Conservation (phyloP, 768 basidiomycete genomes). For the Termitomyces sp. region DNA sequence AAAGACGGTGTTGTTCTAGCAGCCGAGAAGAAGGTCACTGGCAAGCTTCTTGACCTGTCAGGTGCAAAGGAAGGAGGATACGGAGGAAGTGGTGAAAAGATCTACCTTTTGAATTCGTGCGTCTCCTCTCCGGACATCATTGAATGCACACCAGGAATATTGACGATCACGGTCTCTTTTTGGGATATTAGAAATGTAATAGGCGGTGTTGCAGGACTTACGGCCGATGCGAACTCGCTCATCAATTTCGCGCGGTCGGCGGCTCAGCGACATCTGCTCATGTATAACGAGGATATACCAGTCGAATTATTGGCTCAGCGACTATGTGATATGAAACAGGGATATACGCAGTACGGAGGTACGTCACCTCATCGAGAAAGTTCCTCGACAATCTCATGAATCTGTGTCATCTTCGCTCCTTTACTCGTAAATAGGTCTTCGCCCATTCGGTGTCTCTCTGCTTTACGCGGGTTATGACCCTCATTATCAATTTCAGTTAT, state of each 20-base stretch:
- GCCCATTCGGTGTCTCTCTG: conserved; percentile 96
- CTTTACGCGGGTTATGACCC: conserved; percentile 97
- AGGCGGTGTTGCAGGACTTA: conserved; percentile 91
- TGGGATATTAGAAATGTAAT: conserved; percentile 73
- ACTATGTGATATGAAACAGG: conserved; percentile 96
- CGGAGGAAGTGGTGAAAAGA: conserved; percentile 97
- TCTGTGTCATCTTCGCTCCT: neutral
- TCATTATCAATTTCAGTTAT: conserved; percentile 94
- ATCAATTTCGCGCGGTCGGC: conserved; percentile 90
- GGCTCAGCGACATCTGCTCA: conserved; percentile 83
- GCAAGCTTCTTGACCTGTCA: conserved; percentile 91
- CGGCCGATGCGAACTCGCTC: conserved; percentile 96
- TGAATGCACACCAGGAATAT: neutral
- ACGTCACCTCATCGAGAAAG: conserved; percentile 14
- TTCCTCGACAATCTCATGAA: neutral
- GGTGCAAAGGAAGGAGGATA: conserved; percentile 83
- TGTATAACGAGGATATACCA: conserved; percentile 96
- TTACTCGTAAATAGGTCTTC: conserved; percentile 59
- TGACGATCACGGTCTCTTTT: neutral
- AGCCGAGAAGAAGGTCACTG: conserved; percentile 97
- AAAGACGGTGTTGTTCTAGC: conserved; percentile 89
- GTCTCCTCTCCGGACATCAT: conserved; percentile 19
- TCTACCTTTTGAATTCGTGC: conserved; percentile 89
- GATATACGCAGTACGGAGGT: conserved; percentile 97
- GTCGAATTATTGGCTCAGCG: conserved; percentile 93